Evolutionary conservation across 225 moss, liverwort and hornwort species (phyloP).

Genomic region (Marchantia paleacea): DNA sequence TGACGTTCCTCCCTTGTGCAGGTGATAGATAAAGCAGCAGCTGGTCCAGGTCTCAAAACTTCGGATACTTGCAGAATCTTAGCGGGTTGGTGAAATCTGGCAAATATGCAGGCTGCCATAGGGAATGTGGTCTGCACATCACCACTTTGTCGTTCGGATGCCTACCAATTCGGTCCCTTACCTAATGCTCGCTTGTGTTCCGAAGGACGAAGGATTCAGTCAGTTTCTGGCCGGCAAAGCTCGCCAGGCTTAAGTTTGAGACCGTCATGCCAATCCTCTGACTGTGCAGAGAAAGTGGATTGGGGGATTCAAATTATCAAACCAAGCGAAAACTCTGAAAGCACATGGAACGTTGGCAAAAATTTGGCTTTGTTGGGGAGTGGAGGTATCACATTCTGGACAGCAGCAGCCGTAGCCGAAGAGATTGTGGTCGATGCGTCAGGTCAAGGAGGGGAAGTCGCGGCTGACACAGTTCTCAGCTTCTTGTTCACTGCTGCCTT

Average conservation of each 20-base stretch:
- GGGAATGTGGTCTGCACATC: background rate
- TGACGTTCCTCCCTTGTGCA: too few species aligned
- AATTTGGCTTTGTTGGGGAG: background rate
- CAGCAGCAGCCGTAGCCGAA: constrained; percentile 12
- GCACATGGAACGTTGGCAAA: background rate
- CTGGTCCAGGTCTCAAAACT: background rate
- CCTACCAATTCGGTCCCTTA: background rate
- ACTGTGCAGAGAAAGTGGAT: background rate
- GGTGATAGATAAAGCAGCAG: background rate
- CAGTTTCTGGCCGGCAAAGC: background rate
- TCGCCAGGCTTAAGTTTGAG: background rate
- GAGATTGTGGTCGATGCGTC: constrained; percentile 17
- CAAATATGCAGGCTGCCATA: constrained; percentile 13
- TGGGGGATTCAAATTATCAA: background rate
- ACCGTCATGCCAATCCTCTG: background rate
- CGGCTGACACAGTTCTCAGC: constrained; percentile 7
- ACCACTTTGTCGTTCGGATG: background rate
- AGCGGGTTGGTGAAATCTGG: background rate
- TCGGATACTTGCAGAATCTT: background rate
- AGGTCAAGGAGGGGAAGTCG: background rate
- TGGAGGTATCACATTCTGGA: background rate
- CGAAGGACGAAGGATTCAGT: background rate
- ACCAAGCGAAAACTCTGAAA: background rate
- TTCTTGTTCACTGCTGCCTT: constrained; percentile 24
- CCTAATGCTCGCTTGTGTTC: background rate